These are phyloP conservation scores for Oemleria cerasiformis DNA, from an alignment of 306 rosid species.

Conservation along the genomic window DNA sequence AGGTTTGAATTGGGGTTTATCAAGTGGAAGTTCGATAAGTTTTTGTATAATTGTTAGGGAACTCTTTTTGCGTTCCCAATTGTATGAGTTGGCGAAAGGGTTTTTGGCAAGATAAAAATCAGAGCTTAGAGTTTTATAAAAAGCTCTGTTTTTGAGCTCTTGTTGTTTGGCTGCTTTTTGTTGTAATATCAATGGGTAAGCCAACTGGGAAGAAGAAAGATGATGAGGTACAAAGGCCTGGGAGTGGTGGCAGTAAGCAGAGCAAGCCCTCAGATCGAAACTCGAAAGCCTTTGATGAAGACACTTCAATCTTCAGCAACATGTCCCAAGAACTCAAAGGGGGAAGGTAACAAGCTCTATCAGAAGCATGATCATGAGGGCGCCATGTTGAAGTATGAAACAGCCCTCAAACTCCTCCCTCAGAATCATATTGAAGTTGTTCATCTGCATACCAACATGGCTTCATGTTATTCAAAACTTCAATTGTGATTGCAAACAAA, in stretches of 20 bases:
- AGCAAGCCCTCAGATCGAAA: slow-evolving; percentile 36
- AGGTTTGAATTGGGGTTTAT: not conserved
- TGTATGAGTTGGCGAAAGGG: slow-evolving; percentile 17
- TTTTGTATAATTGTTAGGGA: not conserved
- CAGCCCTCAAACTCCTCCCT: slow-evolving; percentile 77
- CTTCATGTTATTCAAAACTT: slow-evolving; percentile 45
- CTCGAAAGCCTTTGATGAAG: slow-evolving; percentile 66
- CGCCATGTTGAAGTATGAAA: slow-evolving; percentile 74
- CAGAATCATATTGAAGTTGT: slow-evolving; percentile 71
- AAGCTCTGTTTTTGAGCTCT: slow-evolving; percentile 20
- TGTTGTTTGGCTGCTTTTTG: slow-evolving; percentile 1
- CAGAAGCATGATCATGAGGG: slow-evolving; percentile 73
- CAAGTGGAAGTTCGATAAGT: not conserved
- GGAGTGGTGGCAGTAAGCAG: slow-evolving; percentile 37
- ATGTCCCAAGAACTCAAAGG: slow-evolving; percentile 81
- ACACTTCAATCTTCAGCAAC: slow-evolving; percentile 79
- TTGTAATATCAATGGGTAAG: slow-evolving; percentile 63
- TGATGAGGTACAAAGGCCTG: slow-evolving; percentile 31
- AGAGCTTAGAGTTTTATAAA: slow-evolving; percentile 25
- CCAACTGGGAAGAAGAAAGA: slow-evolving; percentile 75
- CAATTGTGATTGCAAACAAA: not conserved
- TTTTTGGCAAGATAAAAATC: slow-evolving; percentile 13
- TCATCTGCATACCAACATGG: slow-evolving; percentile 67
- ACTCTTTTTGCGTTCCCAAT: not conserved
- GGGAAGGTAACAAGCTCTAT: slow-evolving; percentile 68